phyloP scores from a whole-genome alignment of 495 filamentous ascomycete genomes.

The Penicillium diatomitis region DNA sequence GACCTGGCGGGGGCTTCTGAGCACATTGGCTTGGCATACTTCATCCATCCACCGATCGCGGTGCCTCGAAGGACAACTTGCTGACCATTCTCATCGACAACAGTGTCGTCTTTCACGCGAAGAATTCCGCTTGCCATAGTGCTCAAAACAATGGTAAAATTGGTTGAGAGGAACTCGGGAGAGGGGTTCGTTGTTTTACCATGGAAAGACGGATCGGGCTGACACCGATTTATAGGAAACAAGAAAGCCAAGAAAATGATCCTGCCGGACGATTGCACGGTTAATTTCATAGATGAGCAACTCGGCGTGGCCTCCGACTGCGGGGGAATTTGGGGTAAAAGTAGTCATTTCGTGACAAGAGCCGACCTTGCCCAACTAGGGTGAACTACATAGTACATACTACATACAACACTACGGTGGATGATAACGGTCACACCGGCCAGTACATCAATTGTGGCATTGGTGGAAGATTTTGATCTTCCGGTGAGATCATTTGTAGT shows the following conservation, averaged over 20 bases:
- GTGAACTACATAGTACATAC: too few relatives aligned
- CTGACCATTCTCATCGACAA: slow-evolving; percentile 39
- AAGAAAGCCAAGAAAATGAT: background rate
- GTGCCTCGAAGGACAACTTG: slow-evolving; percentile 42
- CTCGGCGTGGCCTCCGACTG: background rate
- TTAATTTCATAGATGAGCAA: background rate
- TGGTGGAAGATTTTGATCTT: too few relatives aligned
- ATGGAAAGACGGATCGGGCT: background rate
- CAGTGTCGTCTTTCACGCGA: slow-evolving; percentile 32
- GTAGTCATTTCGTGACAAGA: background rate
- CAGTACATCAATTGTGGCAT: background rate
- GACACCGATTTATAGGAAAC: background rate
- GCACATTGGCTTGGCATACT: slow-evolving; percentile 10
- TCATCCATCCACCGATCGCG: slow-evolving; percentile 41
- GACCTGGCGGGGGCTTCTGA: background rate
- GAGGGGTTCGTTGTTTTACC: background rate
- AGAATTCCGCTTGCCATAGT: slow-evolving; percentile 32
- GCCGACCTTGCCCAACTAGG: too few relatives aligned
- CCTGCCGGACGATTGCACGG: background rate
- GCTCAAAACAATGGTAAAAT: background rate
- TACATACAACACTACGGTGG: too few relatives aligned
- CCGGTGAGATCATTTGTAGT: too few relatives aligned
- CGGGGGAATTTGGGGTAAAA: slow-evolving; percentile 1
- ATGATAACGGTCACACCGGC: background rate
- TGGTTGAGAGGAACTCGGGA: background rate